Conservation (phyloP, 2,329 filamentous ascomycete species). For the Myriangium duriaei region DNA sequence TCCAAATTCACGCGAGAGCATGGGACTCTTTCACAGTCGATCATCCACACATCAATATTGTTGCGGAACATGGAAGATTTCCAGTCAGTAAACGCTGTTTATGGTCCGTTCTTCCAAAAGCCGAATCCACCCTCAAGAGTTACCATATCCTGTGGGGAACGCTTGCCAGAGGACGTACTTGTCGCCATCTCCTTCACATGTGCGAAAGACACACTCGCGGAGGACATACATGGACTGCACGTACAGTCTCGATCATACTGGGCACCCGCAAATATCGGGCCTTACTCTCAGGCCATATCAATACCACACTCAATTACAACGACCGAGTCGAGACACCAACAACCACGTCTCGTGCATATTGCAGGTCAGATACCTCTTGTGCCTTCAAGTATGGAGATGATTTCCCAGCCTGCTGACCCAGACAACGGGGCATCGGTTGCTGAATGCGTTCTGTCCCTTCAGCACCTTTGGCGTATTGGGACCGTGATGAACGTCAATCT, state of each 20-base stretch:
- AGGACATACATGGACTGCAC: constrained; percentile 48
- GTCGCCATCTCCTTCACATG: constrained; percentile 47
- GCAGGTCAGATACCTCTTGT: constrained; percentile 87
- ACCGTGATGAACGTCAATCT: constrained; percentile 56
- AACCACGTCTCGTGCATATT: constrained; percentile 44
- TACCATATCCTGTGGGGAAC: constrained; percentile 63
- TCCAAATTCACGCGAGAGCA: constrained; percentile 19
- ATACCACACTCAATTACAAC: constrained; percentile 24
- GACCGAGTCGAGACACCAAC: constrained; percentile 1
- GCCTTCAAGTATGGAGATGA: constrained; percentile 61
- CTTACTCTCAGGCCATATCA: constrained; percentile 80
- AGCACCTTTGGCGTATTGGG: constrained; percentile 82
- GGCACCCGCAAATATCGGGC: constrained; percentile 95
- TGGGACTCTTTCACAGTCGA: constrained; percentile 17
- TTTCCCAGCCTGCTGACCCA: no score
- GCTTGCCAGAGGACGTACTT: constrained; percentile 47
- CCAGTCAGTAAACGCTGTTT: constrained; percentile 58
- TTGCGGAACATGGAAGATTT: constrained; percentile 75
- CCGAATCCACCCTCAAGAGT: constrained; percentile 79
- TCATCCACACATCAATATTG: constrained; percentile 46
- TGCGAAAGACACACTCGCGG: constrained; percentile 18
- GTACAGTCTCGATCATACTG: constrained; percentile 92
- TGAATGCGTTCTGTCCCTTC: constrained; percentile 60
- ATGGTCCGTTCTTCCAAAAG: constrained; percentile 58
- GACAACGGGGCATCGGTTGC: neutral